phyloP scores from a whole-genome alignment of 768 basidiomycete species.

The Kwoniella europaea region DNA sequence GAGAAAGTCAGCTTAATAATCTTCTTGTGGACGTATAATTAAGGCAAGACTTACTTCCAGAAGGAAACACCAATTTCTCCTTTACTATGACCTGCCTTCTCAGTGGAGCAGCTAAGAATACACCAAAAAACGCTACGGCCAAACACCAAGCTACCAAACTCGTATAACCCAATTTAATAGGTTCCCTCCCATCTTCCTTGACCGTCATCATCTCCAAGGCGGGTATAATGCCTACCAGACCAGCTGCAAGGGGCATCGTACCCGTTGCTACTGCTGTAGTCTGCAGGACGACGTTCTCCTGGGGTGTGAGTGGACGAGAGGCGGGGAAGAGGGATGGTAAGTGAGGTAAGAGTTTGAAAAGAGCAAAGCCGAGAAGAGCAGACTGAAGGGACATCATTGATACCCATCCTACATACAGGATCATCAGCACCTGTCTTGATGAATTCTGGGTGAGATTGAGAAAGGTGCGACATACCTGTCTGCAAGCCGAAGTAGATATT shows the following conservation, averaged over 20 bases:
- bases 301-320: conserved; percentile 72
- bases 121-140: conserved; percentile 95
- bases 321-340: conserved; percentile 60
- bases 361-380: conserved; percentile 84
- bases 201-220: conserved; percentile 79
- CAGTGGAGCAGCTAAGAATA: conserved; percentile 94
- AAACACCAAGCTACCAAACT: conserved; percentile 83
- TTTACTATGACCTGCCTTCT: conserved; percentile 95
- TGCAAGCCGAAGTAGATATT: conserved; percentile 66
- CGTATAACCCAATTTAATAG: conserved; percentile 75
- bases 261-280: conserved; percentile 96
- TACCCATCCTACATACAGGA: conserved; percentile 35
- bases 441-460: conserved; percentile 62
- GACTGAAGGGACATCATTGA: conserved; percentile 88
- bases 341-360: conserved; percentile 63
- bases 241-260: conserved; percentile 60
- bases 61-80: conserved; percentile 91
- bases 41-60: conserved; percentile 65
- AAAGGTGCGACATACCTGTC: conserved; percentile 26
- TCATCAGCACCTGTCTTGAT: conserved; percentile 70
- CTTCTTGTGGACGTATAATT: no score
- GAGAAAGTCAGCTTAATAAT: not conserved
- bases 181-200: conserved; percentile 74
- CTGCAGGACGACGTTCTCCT: conserved; percentile 91
- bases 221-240: conserved; percentile 91